These are phyloP conservation scores for Aspergillus spinulosporus DNA, from an alignment of 2,329 filamentous ascomycete genomes.

Conservation along the genomic window DNA sequence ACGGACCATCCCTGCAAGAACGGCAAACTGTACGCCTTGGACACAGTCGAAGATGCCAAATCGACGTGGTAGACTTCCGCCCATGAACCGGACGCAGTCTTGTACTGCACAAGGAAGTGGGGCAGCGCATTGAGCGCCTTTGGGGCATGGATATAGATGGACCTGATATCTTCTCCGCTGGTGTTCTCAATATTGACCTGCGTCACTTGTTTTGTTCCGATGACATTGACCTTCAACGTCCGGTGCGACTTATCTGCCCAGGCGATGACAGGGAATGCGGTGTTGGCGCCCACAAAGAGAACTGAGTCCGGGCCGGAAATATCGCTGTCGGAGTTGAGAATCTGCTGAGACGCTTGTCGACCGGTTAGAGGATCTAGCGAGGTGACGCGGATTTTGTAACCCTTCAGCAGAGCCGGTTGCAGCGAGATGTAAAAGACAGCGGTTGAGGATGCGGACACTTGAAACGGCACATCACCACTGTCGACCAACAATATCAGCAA, in stretches of 20 bases:
- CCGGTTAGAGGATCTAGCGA: conserved; percentile 73
- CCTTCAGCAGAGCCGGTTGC: conserved; percentile 64
- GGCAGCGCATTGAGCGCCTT: conserved; percentile 68
- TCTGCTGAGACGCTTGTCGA: conserved; percentile 68
- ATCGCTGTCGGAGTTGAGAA: conserved; percentile 72
- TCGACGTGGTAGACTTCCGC: conserved; percentile 86
- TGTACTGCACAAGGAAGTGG: conserved; percentile 83
- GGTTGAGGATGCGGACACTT: conserved; percentile 68
- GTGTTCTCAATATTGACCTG: conserved; percentile 42
- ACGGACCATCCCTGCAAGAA: conserved; percentile 68
- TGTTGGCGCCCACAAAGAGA: conserved; percentile 43
- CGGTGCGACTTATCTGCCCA: conserved; percentile 49
- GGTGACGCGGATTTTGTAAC: conserved; percentile 74
- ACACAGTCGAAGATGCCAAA: conserved; percentile 65
- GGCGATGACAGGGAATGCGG: conserved; percentile 44
- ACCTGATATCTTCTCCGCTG: conserved; percentile 51
- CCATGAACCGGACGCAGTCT: conserved; percentile 69
- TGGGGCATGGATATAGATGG: conserved; percentile 69
- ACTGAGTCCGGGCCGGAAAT: conserved; percentile 50
- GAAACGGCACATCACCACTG: conserved; percentile 71
- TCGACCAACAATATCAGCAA: neutral
- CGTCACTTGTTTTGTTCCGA: conserved; percentile 45
- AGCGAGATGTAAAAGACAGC: conserved; percentile 75
- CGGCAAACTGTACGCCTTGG: conserved; percentile 79
- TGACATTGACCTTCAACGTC: conserved; percentile 46